Base-by-base conservation (phyloP, 2,329 filamentous ascomycete species). In the Phoma sp. region DNA sequence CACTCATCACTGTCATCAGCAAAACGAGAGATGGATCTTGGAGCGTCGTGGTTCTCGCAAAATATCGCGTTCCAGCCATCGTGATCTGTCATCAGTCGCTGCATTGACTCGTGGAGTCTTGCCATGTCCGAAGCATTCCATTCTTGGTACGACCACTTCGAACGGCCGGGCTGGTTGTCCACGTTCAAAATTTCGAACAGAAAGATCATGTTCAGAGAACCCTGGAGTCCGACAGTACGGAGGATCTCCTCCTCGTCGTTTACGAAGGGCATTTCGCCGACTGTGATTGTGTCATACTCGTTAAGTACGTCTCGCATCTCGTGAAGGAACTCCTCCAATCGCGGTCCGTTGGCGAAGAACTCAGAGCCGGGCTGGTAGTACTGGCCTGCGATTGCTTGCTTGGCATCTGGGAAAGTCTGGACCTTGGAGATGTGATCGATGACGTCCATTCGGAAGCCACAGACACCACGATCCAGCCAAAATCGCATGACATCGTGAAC, bases 391-490 rank as follows among this genome's bases (percentile, higher is more conserved):
- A 43, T 33, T 14, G 14, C n/a, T 13, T 5, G 2, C 27, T 43
- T 33, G 14, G 40, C 40, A 32, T 43, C 40, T n/a, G 40, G 40
- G 10, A 43, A 43, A 25, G 24, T 32, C 40, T 43, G 40, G 11
- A 43, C 40, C n/a, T 43, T 43, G 13, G 40, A 43, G 27, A 43
- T 43, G 10, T 43, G 40, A 18, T 43, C 40, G 22, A 43, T 43
- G n/a, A 43, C 40, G 32, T 43, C 40, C 40, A 43, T 43, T 5
- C 40, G 40, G 23, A 43, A 43, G 27, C 40, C 40, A 23, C 27
- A 10, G 40, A 43, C 40, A 25, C 27, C 27, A 14, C 40, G 29
- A 23, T 43, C 27, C 14, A 43, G 29, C 40, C 40, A 43, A 23
- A 43, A 43, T 11, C 40, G 40, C n/a, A 43, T 43, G 14, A 43